Percentiles rank a stretch among this genome's conserved stretches.
These are phyloP conservation scores for Loxodes magnus DNA, from an alignment of 73 alveolate genomes.

Conservation along the genomic window DNA sequence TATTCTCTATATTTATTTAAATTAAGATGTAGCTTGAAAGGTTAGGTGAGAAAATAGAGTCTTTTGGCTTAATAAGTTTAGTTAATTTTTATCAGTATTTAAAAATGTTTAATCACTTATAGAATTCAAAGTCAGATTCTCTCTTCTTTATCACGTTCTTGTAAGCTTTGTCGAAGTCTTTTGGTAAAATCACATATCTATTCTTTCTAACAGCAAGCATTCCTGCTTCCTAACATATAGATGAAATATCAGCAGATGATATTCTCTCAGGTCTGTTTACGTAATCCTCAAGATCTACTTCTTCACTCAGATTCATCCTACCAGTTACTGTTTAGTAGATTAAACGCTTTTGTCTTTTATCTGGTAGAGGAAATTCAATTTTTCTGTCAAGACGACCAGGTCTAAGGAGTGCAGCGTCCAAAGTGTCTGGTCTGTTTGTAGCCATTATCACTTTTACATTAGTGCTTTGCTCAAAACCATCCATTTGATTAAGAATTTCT, in stretches of 20 bases:
- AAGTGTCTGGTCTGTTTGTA: slow-evolving; percentile 94
- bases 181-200: slow-evolving; percentile 84
- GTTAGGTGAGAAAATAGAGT: too few species aligned
- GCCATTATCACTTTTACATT: slow-evolving; percentile 94
- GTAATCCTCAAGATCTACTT: slow-evolving; percentile 95
- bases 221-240: slow-evolving; percentile 98
- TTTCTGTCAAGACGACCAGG: slow-evolving; percentile 94
- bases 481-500: slow-evolving; percentile 96
- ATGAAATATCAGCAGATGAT: slow-evolving; percentile 96
- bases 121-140: slow-evolving; percentile 58
- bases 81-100: too few species aligned
- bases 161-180: slow-evolving; percentile 96
- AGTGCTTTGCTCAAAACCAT: slow-evolving; percentile 86
- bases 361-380: slow-evolving; percentile 98
- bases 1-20: too few species aligned
- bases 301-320: slow-evolving; percentile 96
- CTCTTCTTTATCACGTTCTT: slow-evolving; percentile 89
- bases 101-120: slow-evolving; percentile 22
- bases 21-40: too few species aligned
- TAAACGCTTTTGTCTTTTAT: slow-evolving; percentile 91
- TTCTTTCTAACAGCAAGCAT: slow-evolving; percentile 95
- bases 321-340: slow-evolving; percentile 91
- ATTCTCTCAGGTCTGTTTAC: slow-evolving; percentile 96
- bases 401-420: slow-evolving; percentile 96
- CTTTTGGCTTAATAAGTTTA: too few species aligned